Percentiles rank a stretch among this genome's conserved stretches.
These are phyloP conservation scores for Cucumis melo DNA, from an alignment of 306 rosid genomes.

Conservation along the genomic window DNA sequence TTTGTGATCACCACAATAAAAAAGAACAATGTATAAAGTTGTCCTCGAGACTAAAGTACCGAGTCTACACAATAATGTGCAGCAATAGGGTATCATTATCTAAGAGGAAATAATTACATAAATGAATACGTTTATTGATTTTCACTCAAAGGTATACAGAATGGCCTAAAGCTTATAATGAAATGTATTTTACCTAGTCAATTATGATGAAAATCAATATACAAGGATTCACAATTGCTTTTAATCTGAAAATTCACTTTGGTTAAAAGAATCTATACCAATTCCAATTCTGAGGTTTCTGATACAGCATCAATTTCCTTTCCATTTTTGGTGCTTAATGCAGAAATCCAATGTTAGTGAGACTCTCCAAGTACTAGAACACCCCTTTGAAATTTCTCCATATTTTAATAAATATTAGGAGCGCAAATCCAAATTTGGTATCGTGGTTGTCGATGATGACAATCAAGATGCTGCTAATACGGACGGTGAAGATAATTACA, in stretches of 20 bases:
- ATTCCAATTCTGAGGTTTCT: not conserved
- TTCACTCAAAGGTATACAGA: not conserved
- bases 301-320: not conserved
- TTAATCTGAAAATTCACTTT: not conserved
- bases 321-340: not conserved
- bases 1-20: not conserved
- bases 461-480: conserved; percentile 1
- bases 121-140: not conserved
- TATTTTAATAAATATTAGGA: not conserved
- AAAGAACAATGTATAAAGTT: not conserved
- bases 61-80: not conserved
- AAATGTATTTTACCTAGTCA: not conserved
- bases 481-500: conserved; percentile 7
- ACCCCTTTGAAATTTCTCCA: not conserved
- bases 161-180: not conserved
- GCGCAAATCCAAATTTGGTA: not conserved
- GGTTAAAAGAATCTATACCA: not conserved
- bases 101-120: not conserved
- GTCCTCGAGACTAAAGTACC: not conserved
- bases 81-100: not conserved
- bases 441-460: conserved; percentile 12
- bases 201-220: not conserved
- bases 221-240: not conserved
- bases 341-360: not conserved
- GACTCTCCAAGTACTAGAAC: not conserved